A percentile compares a stretch with the other conserved stretches of the same genome.
Evolutionary conservation across 2,329 filamentous ascomycete species (phyloP).

Genomic region (Hymenoscyphus albidus): DNA sequence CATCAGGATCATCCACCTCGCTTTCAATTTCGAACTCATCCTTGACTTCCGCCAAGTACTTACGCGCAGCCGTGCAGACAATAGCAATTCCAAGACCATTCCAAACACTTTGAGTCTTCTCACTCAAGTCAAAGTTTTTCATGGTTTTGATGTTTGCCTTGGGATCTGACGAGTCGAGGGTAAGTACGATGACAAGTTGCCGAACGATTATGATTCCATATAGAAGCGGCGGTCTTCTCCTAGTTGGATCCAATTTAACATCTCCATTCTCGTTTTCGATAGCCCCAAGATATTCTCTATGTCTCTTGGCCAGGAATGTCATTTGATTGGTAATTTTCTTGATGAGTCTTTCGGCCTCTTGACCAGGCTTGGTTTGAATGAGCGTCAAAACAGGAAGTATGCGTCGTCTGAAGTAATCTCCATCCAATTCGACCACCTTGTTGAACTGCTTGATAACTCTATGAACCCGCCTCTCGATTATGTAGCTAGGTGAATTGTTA

Average conservation of each 20-base stretch:
- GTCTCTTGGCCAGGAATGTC: conserved; percentile 28
- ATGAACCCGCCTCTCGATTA: not conserved
- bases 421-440: conserved; percentile 36
- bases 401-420: conserved; percentile 28
- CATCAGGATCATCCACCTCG: conserved; percentile 25
- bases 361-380: conserved; percentile 19
- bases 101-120: conserved; percentile 34
- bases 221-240: conserved; percentile 30
- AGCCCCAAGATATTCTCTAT: conserved; percentile 26
- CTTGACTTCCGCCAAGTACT: conserved; percentile 32
- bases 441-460: conserved; percentile 32
- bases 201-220: conserved; percentile 35
- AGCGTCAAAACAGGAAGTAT: conserved; percentile 32
- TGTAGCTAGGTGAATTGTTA: not conserved
- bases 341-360: conserved; percentile 23
- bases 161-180: conserved; percentile 31
- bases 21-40: conserved; percentile 28
- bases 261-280: conserved; percentile 22
- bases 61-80: conserved; percentile 30
- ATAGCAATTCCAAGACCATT: conserved; percentile 36
- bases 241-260: conserved; percentile 21
- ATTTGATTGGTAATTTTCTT: conserved; percentile 28
- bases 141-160: conserved; percentile 28
- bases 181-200: conserved; percentile 30
- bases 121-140: conserved; percentile 31